phyloP scores from a whole-genome alignment of 75 land plant genomes.

The Pinus taeda region DNA sequence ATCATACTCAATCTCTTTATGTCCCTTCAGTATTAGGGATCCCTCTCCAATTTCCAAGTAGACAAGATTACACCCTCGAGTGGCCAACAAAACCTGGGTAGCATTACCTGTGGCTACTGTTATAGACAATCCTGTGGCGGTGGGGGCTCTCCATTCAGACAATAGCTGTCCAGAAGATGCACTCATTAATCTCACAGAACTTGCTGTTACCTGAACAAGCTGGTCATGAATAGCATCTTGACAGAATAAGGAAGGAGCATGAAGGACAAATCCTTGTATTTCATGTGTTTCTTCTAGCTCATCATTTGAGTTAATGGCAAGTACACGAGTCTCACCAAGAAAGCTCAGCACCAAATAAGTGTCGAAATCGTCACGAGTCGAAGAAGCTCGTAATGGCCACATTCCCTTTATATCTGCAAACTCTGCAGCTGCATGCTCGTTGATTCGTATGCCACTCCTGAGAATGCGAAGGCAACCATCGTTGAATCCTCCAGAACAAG shows the following conservation, averaged over 20 bases:
- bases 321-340: constrained; percentile 87
- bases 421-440: constrained; percentile 98
- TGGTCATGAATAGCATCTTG: constrained; percentile 82
- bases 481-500: constrained; percentile 96
- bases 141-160: constrained; percentile 12
- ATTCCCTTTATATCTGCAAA: constrained; percentile 94
- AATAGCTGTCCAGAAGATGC: constrained; percentile 65
- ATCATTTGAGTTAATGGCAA: constrained; percentile 94
- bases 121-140: constrained; percentile 24
- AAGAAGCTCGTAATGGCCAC: constrained; percentile 71
- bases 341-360: constrained; percentile 97
- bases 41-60: constrained; percentile 83
- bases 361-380: constrained; percentile 75
- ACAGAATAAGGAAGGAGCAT: constrained; percentile 88
- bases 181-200: constrained; percentile 75
- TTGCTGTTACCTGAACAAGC: constrained; percentile 87
- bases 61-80: constrained; percentile 90
- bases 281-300: constrained; percentile 89
- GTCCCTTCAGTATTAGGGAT: constrained; percentile 59
- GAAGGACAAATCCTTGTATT: constrained; percentile 79
- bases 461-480: constrained; percentile 96
- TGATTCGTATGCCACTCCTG: constrained; percentile 95
- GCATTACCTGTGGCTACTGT: constrained; percentile 98
- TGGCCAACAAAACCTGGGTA: constrained; percentile 88
- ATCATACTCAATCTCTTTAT: constrained; percentile 81